Percentiles rank a stretch among this genome's conserved stretches.
These are phyloP conservation scores for Delonix regia DNA, from an alignment of 306 rosid genomes.

Conservation along the genomic window DNA sequence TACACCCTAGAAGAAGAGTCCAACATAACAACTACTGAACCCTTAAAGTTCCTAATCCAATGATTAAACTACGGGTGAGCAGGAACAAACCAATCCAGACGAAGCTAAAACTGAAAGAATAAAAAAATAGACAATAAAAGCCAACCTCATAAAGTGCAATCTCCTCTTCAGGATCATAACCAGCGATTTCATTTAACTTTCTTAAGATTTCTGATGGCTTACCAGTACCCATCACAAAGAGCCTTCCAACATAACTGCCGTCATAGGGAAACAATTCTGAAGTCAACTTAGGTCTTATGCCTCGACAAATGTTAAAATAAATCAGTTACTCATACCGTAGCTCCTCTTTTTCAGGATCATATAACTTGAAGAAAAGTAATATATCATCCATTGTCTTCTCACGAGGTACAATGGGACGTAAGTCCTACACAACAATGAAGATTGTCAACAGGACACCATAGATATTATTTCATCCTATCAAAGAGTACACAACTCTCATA, in stretches of 20 bases:
- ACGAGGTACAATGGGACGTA: conserved; percentile 40
- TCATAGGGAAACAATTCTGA: conserved; percentile 16
- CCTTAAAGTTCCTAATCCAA: no score
- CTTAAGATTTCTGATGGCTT: conserved; percentile 42
- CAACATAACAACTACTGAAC: not conserved
- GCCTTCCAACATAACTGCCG: conserved; percentile 52
- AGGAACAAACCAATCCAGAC: no score
- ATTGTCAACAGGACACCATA: conserved; percentile 24
- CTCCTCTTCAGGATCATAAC: conserved; percentile 49
- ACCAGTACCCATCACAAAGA: conserved; percentile 47
- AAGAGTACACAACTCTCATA: conserved; percentile 11
- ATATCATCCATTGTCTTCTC: conserved; percentile 48
- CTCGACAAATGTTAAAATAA: not conserved
- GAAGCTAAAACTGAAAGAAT: not conserved
- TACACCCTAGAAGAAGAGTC: not conserved
- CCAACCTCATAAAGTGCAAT: conserved; percentile 51
- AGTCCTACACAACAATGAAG: conserved; percentile 39
- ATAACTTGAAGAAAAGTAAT: no score
- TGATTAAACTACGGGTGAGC: no score
- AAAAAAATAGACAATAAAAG: conserved; percentile 6
- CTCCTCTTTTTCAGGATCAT: conserved; percentile 52
- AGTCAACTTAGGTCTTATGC: conserved; percentile 11
- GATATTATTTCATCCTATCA: not conserved
- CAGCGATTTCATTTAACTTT: conserved; percentile 47
- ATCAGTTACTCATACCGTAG: conserved; percentile 42